Percentiles rank a stretch among this genome's conserved stretches.
Conservation (phyloP, 2,329 filamentous ascomycete genomes). For the Aspergillus brunneoviolaceus region DNA sequence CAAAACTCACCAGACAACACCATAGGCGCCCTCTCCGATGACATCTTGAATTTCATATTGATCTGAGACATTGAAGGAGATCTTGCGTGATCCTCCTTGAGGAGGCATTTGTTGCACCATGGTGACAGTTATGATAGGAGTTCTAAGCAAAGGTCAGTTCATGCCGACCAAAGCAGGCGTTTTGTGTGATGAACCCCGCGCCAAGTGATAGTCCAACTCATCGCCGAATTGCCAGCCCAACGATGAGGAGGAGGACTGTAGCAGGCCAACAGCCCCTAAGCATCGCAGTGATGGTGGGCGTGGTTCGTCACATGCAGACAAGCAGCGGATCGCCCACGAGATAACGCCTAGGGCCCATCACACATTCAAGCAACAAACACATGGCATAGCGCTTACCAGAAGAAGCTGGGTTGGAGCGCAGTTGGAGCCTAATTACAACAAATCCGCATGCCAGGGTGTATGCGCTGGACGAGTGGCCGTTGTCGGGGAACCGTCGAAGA, state of each 20-base stretch:
- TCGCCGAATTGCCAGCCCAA: not conserved
- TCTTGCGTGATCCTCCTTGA: constrained; percentile 73
- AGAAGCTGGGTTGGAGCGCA: not conserved
- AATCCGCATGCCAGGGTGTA: constrained; percentile 9
- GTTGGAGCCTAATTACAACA: constrained; percentile 1
- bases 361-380: constrained; percentile 4
- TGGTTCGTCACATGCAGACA: constrained; percentile 4
- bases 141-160: constrained; percentile 14
- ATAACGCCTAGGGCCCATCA: constrained; percentile 1
- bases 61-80: constrained; percentile 99
- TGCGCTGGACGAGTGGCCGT: constrained; percentile 1
- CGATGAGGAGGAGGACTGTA: not conserved
- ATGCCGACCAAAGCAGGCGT: not conserved
- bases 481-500: constrained; percentile 8
- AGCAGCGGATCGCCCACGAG: constrained; percentile 1
- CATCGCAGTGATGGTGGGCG: not conserved
- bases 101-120: constrained; percentile 48
- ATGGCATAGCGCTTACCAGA: constrained; percentile 15
- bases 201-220: constrained; percentile 2
- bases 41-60: constrained; percentile 99
- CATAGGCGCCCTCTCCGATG: constrained; percentile 96
- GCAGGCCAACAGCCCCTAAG: not conserved
- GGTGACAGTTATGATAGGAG: constrained; percentile 6
- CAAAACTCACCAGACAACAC: constrained; percentile 84
- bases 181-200: not conserved